Percentiles rank a stretch among this genome's conserved stretches.
Conservation (phyloP, 192 early-diverging fungal species). For the Umbelopsis ramanniana region DNA sequence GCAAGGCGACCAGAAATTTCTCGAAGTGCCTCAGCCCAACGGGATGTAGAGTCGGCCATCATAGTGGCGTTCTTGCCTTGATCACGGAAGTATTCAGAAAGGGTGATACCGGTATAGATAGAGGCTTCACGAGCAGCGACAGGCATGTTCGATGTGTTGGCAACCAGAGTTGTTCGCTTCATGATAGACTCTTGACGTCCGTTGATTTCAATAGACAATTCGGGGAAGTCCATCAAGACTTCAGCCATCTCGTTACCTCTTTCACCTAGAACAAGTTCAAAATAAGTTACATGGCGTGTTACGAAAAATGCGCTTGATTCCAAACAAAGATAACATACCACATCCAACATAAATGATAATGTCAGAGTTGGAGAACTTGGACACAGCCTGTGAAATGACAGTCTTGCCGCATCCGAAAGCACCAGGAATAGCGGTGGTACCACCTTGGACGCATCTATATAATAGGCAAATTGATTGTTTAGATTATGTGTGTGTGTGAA, state of each 20-base stretch:
- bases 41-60: constrained; percentile 99
- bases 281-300: constrained; percentile 13
- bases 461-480: neutral
- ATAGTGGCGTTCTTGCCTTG: constrained; percentile 99
- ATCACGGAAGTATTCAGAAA: constrained; percentile 99
- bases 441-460: constrained; percentile 94
- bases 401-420: constrained; percentile 99
- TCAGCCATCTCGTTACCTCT: constrained; percentile 99
- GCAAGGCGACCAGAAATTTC: constrained; percentile 99
- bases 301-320: constrained; percentile 63
- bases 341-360: constrained; percentile 98
- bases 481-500: neutral
- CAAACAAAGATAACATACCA: constrained; percentile 66
- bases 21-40: constrained; percentile 99
- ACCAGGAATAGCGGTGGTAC: constrained; percentile 99
- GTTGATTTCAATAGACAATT: constrained; percentile 90
- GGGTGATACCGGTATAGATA: constrained; percentile 99
- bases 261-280: constrained; percentile 61
- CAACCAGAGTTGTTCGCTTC: constrained; percentile 99
- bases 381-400: constrained; percentile 98
- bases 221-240: constrained; percentile 99
- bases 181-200: constrained; percentile 98
- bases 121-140: constrained; percentile 99
- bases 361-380: constrained; percentile 99
- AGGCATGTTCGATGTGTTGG: constrained; percentile 99